These are phyloP conservation scores for Psidium friedrichsthalianum DNA, from an alignment of 345 rosid genomes.

Conservation along the genomic window DNA sequence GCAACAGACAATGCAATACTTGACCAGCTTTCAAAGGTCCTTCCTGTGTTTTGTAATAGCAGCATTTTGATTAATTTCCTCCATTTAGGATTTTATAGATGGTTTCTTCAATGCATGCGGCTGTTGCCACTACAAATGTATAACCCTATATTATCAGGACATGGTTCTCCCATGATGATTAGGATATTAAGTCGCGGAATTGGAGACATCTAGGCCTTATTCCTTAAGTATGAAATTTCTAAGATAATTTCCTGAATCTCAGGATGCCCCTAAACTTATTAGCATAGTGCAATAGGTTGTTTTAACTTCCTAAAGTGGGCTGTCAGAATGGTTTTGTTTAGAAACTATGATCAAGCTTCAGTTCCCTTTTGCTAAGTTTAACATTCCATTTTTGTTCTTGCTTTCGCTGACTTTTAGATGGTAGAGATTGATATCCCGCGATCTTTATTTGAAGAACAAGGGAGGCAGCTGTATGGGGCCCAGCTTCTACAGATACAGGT, in stretches of 20 bases:
- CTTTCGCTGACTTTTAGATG: conserved; percentile 38
- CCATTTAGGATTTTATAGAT: background rate
- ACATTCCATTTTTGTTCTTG: background rate
- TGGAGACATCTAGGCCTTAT: background rate
- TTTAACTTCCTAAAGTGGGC: background rate
- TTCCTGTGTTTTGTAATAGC: conserved; percentile 2
- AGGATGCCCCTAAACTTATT: background rate
- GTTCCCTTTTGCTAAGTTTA: background rate
- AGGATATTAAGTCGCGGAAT: background rate
- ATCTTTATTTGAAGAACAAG: conserved; percentile 92
- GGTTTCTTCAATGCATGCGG: background rate
- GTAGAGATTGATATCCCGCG: conserved; percentile 81
- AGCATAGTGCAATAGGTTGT: background rate
- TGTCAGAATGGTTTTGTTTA: background rate
- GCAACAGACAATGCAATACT: conserved; percentile 93
- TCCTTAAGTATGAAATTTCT: background rate
- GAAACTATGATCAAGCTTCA: background rate
- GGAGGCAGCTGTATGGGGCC: conserved; percentile 87
- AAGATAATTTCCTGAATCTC: background rate
- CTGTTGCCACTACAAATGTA: background rate
- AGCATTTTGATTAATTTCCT: background rate
- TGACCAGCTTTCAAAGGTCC: conserved; percentile 77
- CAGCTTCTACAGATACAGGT: conserved; percentile 84
- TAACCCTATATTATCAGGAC: background rate
- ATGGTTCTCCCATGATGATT: background rate